Base-by-base conservation (phyloP, 108 stramenopile genomes). In the Stephanodiscus minutulus region DNA sequence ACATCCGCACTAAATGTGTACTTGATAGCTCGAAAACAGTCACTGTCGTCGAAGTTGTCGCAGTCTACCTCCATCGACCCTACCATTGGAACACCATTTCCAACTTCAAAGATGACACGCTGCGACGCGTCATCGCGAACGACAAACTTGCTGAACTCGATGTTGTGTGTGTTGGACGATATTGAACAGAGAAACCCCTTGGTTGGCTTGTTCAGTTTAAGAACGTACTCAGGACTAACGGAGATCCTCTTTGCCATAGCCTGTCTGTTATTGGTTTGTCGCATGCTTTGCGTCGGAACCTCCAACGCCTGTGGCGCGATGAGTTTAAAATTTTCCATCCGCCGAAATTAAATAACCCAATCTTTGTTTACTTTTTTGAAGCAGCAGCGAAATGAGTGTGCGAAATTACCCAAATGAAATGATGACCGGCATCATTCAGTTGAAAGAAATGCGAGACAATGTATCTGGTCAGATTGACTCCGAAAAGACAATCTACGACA, bases 1-100 rank as follows among this genome's bases (percentile, higher is more conserved):
- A 90, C 84, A 53, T 92, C 88, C 53, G 88, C 91, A n/a, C 75
- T 73, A 39, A 92, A 87, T 7, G 86, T 87, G 68, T 92, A 92
- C 79, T 88, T 88, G 73, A 92, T 90, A 11, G 73, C 81, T 35
- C 91, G 66, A 68, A 76, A 82, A 43, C 73, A 71, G 59, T 88
- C 86, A 50, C 85, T 86, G 21, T 81, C 83, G 37, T 79, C 70
- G 43, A 43, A n/a, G n/a, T n/a, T n/a, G n/a, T n/a, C n/a, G n/a
- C n/a, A n/a, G n/a, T n/a, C n/a, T n/a, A 86, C 44, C 36, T 83
- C 79, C 65, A 84, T 69, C 0, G 43, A 43, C 22, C 82, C 82
- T 9, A 72, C 68, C 8, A 82, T 66, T 5, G 77, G 78, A 37
- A 74, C 74, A 46, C 89, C 88, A 7, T 83, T 21, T 12, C 84